Evolutionary conservation across 306 rosid species (phyloP).

Genomic region (Acacia acuminata): DNA sequence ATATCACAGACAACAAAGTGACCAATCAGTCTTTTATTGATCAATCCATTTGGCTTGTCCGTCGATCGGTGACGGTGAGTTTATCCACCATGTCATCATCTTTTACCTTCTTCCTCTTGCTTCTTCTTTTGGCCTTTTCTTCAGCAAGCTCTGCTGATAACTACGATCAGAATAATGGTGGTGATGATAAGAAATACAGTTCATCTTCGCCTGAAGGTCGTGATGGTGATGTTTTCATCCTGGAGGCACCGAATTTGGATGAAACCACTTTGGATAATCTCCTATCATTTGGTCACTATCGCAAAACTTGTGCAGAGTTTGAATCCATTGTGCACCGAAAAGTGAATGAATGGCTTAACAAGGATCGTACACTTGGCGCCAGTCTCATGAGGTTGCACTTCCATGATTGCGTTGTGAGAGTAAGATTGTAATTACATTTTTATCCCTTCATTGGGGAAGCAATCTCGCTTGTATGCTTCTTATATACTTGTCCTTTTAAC

Average conservation of each 20-base stretch:
- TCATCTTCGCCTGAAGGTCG: not conserved
- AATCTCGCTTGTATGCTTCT: too few species aligned
- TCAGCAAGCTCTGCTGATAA: conserved; percentile 25
- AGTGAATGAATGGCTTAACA: conserved; percentile 50
- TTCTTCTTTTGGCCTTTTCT: conserved; percentile 38
- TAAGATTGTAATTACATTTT: not conserved
- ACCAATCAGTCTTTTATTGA: not conserved
- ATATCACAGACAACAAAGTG: not conserved
- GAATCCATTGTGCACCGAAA: conserved; percentile 60
- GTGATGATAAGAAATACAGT: not conserved
- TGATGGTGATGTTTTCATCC: conserved; percentile 19
- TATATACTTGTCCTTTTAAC: too few species aligned
- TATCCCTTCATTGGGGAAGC: not conserved
- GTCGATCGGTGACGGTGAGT: not conserved
- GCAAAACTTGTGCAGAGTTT: conserved; percentile 58
- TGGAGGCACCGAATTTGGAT: conserved; percentile 46
- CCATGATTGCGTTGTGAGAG: conserved; percentile 85
- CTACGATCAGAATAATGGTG: not conserved
- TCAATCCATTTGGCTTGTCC: not conserved
- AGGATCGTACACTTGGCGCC: conserved; percentile 65
- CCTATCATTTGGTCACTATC: conserved; percentile 57
- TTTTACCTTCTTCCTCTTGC: conserved; percentile 27
- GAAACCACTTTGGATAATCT: conserved; percentile 45
- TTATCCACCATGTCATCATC: not conserved
- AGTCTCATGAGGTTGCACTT: conserved; percentile 76